Evolutionary conservation across 2,329 filamentous ascomycete genomes (phyloP), one percentile per base, ranked within the genome.

Genomic region (Xylariaceae sp.): DNA sequence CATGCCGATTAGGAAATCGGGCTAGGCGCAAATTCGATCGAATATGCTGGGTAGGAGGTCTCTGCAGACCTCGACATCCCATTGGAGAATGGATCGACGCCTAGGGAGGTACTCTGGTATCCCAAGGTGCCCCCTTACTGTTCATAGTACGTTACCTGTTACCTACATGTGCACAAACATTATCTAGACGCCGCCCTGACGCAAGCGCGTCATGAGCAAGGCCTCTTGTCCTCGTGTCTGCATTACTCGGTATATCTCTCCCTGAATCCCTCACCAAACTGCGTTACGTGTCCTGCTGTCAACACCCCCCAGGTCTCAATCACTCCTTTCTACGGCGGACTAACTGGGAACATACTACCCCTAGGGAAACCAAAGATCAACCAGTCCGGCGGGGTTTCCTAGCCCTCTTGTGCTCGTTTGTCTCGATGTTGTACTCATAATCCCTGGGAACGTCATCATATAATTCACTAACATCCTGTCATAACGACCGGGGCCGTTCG

Each of bases 201-300:
- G 36, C 38, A 47, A 43, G 47, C 53, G 50, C 49, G 46, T 51
- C 37, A 46, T 41, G 44, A 44, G 34, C 21, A 24, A 11, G 36
- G 32, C 40, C n/a, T n/a, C n/a, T n/a, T n/a, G 35, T 24, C 34
- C 38, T 47, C 41, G 41, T 33, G 34, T 44, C 40, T 34, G 49
- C 48, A 23, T 43, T 48, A 36, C 42, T 51, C 50, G 52, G 50
- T 56, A 24, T 51, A 53, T 56, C 53, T 49, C 50, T 54, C 53
- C 41, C 47, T 43, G 40, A 35, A 17, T 48, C 47, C 40, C 43
- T 36, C 31, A 23, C 39, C 41, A 40, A 43, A 21, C 48, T 52
- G 51, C 51, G 48, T 45, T 46, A 54, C 46, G 46, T 50, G 46
- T 38, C 50, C 42, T 41, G 24, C 38, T n/a, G n/a, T n/a, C n/a